Evolutionary conservation across 1,284 basidiomycete species (phyloP).

Genomic region (Austroboletus niveus): DNA sequence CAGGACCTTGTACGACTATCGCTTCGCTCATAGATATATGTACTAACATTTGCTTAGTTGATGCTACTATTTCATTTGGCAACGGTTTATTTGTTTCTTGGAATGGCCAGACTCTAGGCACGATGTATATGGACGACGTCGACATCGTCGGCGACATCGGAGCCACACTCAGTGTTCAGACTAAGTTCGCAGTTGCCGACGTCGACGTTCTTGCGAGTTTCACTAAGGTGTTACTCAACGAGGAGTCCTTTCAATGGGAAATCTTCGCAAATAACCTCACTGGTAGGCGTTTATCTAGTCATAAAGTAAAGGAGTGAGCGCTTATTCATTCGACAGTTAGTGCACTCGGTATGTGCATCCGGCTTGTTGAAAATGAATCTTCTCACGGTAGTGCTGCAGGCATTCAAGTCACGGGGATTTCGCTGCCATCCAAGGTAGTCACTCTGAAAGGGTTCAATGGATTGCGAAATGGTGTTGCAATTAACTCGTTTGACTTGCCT

Average conservation of each 20-base stretch:
- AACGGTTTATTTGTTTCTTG: constrained; percentile 64
- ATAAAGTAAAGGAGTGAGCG: not conserved
- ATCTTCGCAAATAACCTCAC: constrained; percentile 69
- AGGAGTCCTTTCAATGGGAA: constrained; percentile 72
- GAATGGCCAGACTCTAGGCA: constrained; percentile 59
- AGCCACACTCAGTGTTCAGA: constrained; percentile 53
- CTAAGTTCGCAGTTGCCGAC: constrained; percentile 62
- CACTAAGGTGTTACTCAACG: constrained; percentile 63
- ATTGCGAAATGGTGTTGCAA: constrained; percentile 60
- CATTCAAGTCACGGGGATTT: constrained; percentile 56
- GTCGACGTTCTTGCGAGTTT: constrained; percentile 63
- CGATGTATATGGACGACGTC: constrained; percentile 62
- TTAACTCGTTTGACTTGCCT: constrained; percentile 73
- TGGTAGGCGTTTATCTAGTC: constrained; percentile 35
- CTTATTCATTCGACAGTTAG: constrained; percentile 38
- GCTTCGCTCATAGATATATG: not conserved
- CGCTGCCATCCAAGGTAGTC: constrained; percentile 58
- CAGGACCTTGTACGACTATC: constrained; percentile 64
- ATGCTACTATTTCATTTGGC: constrained; percentile 68
- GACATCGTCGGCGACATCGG: constrained; percentile 60
- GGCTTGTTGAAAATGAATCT: not conserved
- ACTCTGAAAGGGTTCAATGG: constrained; percentile 74
- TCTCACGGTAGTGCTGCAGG: constrained; percentile 34
- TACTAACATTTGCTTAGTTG: constrained; percentile 44
- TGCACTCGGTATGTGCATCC: constrained; percentile 46